These are phyloP conservation scores for Apium graveolens DNA, from an alignment of 129 eudicot genomes.

Conservation along the genomic window DNA sequence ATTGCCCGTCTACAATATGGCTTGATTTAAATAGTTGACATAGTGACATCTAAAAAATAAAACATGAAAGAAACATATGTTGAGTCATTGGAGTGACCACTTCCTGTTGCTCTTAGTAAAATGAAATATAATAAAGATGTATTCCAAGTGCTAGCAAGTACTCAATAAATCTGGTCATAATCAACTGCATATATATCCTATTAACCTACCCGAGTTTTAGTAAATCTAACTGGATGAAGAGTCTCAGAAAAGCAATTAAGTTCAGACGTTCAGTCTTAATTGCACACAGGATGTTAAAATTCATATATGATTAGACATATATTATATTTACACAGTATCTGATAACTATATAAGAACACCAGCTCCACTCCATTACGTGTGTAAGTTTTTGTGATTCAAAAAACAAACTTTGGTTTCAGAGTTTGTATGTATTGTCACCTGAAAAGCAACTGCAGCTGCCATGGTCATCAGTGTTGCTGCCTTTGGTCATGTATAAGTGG, in stretches of 20 bases:
- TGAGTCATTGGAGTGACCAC: neutral
- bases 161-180: neutral
- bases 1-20: neutral
- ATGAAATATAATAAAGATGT: neutral
- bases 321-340: neutral
- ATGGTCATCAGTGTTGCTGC: neutral
- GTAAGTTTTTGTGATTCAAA: neutral
- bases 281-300: neutral
- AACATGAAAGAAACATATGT: neutral
- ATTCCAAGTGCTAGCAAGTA: neutral
- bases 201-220: neutral
- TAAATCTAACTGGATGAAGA: neutral
- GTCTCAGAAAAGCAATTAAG: neutral
- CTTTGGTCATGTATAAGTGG: conserved; percentile 20
- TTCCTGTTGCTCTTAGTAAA: neutral
- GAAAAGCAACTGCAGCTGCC: neutral
- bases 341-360: neutral
- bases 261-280: neutral
- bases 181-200: neutral
- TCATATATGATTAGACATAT: neutral
- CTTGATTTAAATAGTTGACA: neutral
- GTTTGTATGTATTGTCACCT: neutral
- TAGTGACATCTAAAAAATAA: neutral
- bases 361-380: neutral
- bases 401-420: neutral